Evolutionary conservation across 1,284 basidiomycete species (phyloP).

Genomic region (Anthracocystis panici-leucophaei): DNA sequence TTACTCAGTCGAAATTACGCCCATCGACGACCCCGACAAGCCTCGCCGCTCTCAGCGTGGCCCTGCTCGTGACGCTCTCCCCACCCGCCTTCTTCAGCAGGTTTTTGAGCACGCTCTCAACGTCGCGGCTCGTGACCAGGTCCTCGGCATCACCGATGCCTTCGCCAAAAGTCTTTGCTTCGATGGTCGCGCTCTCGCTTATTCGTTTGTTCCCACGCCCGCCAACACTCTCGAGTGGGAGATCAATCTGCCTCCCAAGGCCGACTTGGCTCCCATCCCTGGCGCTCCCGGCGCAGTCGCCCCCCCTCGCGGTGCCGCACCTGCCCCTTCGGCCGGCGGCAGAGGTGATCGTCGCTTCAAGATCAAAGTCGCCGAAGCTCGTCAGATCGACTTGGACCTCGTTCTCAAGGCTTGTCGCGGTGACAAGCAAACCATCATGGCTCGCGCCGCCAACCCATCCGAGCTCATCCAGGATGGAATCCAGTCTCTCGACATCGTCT

Average conservation of each 20-base stretch:
- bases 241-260: conserved; percentile 36
- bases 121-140: conserved; percentile 4
- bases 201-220: conserved; percentile 13
- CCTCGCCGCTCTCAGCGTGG: neutral
- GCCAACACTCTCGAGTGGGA: conserved; percentile 26
- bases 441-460: conserved; percentile 33
- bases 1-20: conserved; percentile 42
- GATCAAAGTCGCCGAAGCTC: conserved; percentile 36
- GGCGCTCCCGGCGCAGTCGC: conserved; percentile 21
- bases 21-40: conserved; percentile 21
- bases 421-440: conserved; percentile 42
- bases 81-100: conserved; percentile 20
- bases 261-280: conserved; percentile 17
- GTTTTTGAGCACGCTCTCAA: conserved; percentile 24
- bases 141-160: conserved; percentile 29
- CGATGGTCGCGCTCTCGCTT: conserved; percentile 48
- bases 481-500: conserved; percentile 48
- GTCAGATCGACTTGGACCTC: conserved; percentile 29
- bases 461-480: conserved; percentile 31
- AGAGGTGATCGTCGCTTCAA: conserved; percentile 27
- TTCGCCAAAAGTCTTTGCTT: conserved; percentile 28
- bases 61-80: conserved; percentile 12
- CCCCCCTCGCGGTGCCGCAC: conserved; percentile 14
- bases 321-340: neutral
- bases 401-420: conserved; percentile 39